Conservation (phyloP, 768 basidiomycete species). For the Tulasnella calospora region DNA sequence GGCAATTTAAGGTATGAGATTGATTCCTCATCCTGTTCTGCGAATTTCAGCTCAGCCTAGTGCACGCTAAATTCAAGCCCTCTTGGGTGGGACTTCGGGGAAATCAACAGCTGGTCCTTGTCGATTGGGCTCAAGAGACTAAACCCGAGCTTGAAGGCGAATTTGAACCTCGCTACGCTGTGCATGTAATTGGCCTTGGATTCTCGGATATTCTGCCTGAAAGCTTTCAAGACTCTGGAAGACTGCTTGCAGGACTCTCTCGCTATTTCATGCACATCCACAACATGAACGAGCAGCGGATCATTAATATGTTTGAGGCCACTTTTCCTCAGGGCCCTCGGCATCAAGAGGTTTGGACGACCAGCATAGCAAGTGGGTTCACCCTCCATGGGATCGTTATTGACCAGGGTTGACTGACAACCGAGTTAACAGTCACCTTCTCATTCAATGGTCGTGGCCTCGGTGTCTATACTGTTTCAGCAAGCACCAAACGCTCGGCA, state of each 20-base stretch:
- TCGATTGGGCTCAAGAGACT: background rate
- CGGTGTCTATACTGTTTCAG: background rate
- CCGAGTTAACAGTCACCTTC: background rate
- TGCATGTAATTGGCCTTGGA: background rate
- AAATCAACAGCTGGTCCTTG: background rate
- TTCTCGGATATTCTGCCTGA: background rate
- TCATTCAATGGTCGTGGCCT: background rate
- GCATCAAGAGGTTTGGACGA: constrained; percentile 13
- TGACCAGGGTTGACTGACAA: background rate
- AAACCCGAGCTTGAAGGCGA: background rate
- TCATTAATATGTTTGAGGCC: background rate
- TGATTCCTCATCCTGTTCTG: too few relatives aligned
- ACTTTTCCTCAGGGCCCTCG: background rate
- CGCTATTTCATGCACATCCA: constrained; percentile 5
- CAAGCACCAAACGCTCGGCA: background rate
- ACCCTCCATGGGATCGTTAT: too few relatives aligned
- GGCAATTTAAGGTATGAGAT: background rate
- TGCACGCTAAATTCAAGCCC: background rate
- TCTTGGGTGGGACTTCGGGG: background rate
- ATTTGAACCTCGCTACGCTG: background rate
- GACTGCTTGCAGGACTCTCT: background rate
- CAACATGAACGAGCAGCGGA: background rate
- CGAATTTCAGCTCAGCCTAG: too few relatives aligned
- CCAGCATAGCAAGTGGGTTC: constrained; percentile 3
- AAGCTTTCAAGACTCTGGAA: background rate